Evolutionary conservation across 257 asterid genomes (phyloP), one percentile per base, ranked within the genome.

Genomic region (Solanum bukasovii): DNA sequence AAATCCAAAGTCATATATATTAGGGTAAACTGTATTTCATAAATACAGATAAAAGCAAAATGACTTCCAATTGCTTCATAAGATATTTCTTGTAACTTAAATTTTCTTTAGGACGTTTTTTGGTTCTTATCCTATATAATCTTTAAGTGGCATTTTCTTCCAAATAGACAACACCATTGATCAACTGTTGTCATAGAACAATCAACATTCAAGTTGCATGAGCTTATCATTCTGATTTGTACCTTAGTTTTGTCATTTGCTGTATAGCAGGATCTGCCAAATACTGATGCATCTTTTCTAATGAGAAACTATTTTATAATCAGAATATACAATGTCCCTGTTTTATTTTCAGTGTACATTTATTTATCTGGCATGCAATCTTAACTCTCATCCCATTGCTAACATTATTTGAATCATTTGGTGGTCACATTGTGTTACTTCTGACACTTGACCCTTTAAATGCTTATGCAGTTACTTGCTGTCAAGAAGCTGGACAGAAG

Each of bases 401-500:
- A 10, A 74, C 49, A 46, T 86, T 46, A 72, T 72, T 27, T 49
- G 88, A 59, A 49, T 31, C 33, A 73, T 49, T 73, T 31, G 86
- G 71, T 31, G 42, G 71, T 81, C 34, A 38, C 86, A 20, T 18
- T 49, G 35, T 82, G 11, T 82, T 40, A 68, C 63, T 49, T 74
- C 59, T 23, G 65, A 34, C 52, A 27, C 74, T 87, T 88, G 78
- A 67, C 86, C 61, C 81, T 68, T 87, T 81, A 78, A 35, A 63
- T 90, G 91, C 75, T 87, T 85, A 38, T 91, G 92, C 89, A 97
- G 99, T 92, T 96, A 44, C 91, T 94, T 86, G 99, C 98, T 16
- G 87, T 97, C 87, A 97, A 97, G 92, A 97, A 95, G 91, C 93
- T 97, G 94, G 99, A 97, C 89, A 94, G 85, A 91, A 93, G 93